Conservation (phyloP, 805 yeast species). For the Saccharomycopsis selenospora region DNA sequence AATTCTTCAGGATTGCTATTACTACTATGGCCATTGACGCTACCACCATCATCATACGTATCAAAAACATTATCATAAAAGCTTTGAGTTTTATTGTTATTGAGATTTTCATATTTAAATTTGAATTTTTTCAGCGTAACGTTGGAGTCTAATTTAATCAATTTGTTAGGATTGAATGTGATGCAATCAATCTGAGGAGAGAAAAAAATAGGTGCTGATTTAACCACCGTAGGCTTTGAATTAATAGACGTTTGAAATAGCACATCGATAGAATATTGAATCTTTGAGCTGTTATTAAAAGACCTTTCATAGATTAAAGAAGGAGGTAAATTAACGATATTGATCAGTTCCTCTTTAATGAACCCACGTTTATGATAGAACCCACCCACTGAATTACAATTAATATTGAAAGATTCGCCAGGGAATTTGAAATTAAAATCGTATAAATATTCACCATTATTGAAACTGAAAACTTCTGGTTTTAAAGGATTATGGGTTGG, state of each 20-base stretch:
- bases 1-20: neutral
- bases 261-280: slow-evolving; percentile 16
- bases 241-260: slow-evolving; percentile 7
- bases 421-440: slow-evolving; percentile 18
- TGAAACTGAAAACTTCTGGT: slow-evolving; percentile 6
- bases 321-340: slow-evolving; percentile 19
- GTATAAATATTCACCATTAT: slow-evolving; percentile 10
- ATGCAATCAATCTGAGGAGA: slow-evolving; percentile 14
- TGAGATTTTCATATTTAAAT: slow-evolving; percentile 9
- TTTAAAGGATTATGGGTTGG: slow-evolving; percentile 8
- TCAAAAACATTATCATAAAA: too few species aligned
- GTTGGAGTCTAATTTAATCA: neutral
- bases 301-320: slow-evolving; percentile 13
- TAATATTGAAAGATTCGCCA: slow-evolving; percentile 12
- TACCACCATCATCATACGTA: neutral
- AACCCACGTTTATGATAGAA: slow-evolving; percentile 20
- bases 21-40: neutral
- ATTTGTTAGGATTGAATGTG: slow-evolving; percentile 12
- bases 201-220: slow-evolving; percentile 7
- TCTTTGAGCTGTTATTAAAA: slow-evolving; percentile 8
- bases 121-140: slow-evolving; percentile 4
- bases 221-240: slow-evolving; percentile 14
- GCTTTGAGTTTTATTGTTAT: too few species aligned
- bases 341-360: slow-evolving; percentile 15
- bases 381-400: slow-evolving; percentile 10